phyloP scores from a whole-genome alignment of 176 grass and related monocot species.

The Oryza nivara region DNA sequence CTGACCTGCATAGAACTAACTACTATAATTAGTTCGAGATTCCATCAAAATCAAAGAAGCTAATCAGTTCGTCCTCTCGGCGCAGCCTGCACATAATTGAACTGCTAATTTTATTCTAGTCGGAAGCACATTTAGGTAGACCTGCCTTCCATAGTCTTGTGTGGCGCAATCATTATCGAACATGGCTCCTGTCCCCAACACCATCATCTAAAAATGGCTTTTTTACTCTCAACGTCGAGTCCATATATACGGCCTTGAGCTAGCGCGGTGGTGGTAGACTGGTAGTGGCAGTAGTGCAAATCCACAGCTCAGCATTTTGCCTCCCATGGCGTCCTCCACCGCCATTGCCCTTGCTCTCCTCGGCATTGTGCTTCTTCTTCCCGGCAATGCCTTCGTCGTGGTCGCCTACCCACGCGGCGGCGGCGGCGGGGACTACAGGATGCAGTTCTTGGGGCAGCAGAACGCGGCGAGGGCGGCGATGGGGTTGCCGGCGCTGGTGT shows the following conservation, averaged over 20 bases:
- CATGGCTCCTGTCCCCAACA: constrained; percentile 58
- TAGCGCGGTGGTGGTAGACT: not conserved
- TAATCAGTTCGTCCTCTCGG: not conserved
- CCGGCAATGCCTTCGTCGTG: constrained; percentile 14
- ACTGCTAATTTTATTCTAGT: constrained; percentile 23
- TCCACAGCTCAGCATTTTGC: not conserved
- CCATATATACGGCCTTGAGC: constrained; percentile 20
- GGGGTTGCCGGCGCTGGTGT: constrained; percentile 46
- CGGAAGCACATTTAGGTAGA: constrained; percentile 52
- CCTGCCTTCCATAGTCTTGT: constrained; percentile 45
- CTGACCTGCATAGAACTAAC: not conserved
- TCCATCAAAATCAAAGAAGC: not conserved
- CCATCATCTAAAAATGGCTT: constrained; percentile 22
- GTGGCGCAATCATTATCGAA: constrained; percentile 70
- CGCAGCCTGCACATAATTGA: constrained; percentile 22
- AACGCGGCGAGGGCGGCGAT: constrained; percentile 54
- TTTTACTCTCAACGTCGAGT: not conserved
- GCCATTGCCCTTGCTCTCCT: not conserved
- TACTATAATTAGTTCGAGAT: not conserved
- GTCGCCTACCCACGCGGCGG: not conserved
- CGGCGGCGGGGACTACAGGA: constrained; percentile 27
- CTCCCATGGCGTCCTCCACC: constrained; percentile 38
- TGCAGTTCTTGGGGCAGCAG: constrained; percentile 61
- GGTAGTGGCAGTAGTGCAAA: not conserved
- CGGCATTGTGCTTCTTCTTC: constrained; percentile 28